These are phyloP conservation scores for Piloderma croceum DNA, from an alignment of 768 basidiomycete species.

Conservation along the genomic window DNA sequence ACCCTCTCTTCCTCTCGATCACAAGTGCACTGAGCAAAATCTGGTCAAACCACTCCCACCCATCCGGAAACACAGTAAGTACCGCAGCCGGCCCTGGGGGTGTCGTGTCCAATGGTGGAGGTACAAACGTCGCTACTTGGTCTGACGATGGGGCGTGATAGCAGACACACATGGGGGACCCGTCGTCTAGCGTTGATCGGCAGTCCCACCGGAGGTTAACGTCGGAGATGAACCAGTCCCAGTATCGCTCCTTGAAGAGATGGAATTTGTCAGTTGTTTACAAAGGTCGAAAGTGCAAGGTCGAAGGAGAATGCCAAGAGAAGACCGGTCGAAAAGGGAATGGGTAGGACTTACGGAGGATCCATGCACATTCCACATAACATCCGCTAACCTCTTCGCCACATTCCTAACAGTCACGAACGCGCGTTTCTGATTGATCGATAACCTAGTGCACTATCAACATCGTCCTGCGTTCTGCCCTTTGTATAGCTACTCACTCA, in stretches of 20 bases:
- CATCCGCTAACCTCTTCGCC: constrained; percentile 34
- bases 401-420: constrained; percentile 37
- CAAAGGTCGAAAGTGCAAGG: no score
- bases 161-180: constrained; percentile 43
- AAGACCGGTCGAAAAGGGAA: not conserved
- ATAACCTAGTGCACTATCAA: constrained; percentile 24
- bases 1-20: constrained; percentile 36
- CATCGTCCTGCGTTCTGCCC: not conserved
- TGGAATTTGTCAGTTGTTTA: not conserved
- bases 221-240: constrained; percentile 34
- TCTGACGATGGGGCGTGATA: constrained; percentile 21
- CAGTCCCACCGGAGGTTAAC: constrained; percentile 44
- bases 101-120: constrained; percentile 40
- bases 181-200: constrained; percentile 38
- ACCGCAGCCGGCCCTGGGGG: constrained; percentile 42
- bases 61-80: constrained; percentile 41
- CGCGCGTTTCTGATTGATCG: constrained; percentile 37
- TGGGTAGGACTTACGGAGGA: constrained; percentile 26
- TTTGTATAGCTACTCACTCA: constrained; percentile 21
- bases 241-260: constrained; percentile 39
- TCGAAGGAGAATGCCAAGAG: not conserved
- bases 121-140: constrained; percentile 42
- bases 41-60: constrained; percentile 40
- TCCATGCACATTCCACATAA: constrained; percentile 29
- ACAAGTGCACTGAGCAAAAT: constrained; percentile 40